A percentile compares a stretch with the other conserved stretches of the same genome.
Evolutionary conservation across 768 basidiomycete genomes (phyloP).

Genomic region (Podaxis pistillaris): DNA sequence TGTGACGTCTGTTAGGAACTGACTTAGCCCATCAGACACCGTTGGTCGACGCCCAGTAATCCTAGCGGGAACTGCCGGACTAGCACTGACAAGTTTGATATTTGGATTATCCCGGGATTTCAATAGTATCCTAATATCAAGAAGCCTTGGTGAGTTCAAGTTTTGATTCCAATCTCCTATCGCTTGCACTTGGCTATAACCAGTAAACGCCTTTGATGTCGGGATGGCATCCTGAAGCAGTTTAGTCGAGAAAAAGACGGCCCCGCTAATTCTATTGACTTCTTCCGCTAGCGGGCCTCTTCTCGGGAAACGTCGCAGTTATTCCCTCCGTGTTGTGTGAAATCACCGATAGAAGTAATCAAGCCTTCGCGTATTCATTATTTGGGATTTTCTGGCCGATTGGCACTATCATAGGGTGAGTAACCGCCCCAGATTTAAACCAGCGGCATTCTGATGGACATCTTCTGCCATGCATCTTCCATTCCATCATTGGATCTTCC

Average conservation of each 20-base stretch:
- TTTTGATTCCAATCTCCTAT: neutral
- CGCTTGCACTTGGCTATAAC: neutral
- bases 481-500: neutral
- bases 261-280: slow-evolving; percentile 11
- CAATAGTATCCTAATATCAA: slow-evolving; percentile 38
- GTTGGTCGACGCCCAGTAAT: slow-evolving; percentile 65
- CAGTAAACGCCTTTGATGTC: slow-evolving; percentile 1
- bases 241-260: neutral
- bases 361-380: slow-evolving; percentile 52
- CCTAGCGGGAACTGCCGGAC: slow-evolving; percentile 47
- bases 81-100: slow-evolving; percentile 43
- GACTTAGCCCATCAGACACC: slow-evolving; percentile 34
- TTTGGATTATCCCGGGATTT: slow-evolving; percentile 61
- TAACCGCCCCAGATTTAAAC: slow-evolving; percentile 5
- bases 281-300: slow-evolving; percentile 45
- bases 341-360: slow-evolving; percentile 58
- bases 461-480: slow-evolving; percentile 7
- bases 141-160: slow-evolving; percentile 44
- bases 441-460: neutral
- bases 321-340: slow-evolving; percentile 61
- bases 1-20: neutral
- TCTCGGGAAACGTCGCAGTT: slow-evolving; percentile 60
- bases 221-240: neutral
- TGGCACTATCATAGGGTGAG: slow-evolving; percentile 55
- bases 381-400: slow-evolving; percentile 59